A percentile compares a stretch with the other conserved stretches of the same genome.
phyloP scores from a whole-genome alignment of 2,329 filamentous ascomycete genomes.

The Pseudofabraea citricarpa region DNA sequence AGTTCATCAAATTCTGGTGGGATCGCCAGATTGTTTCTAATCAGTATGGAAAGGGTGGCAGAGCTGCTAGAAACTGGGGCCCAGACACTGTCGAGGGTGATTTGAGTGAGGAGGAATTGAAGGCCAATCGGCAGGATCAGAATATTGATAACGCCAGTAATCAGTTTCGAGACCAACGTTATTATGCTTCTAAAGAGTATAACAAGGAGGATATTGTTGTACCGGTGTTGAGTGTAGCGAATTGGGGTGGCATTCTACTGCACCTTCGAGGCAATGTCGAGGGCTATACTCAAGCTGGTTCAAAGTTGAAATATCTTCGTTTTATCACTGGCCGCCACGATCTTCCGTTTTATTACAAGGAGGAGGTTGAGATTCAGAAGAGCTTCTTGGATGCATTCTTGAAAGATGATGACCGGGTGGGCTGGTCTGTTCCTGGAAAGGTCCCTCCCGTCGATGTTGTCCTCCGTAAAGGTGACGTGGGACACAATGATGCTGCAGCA shows the following conservation, averaged over 20 bases:
- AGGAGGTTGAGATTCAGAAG: constrained; percentile 61
- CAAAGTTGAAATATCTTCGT: constrained; percentile 60
- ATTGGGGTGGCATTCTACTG: constrained; percentile 65
- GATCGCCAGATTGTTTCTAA: constrained; percentile 61
- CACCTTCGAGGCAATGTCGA: constrained; percentile 65
- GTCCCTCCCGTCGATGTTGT: constrained; percentile 55
- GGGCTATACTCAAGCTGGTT: constrained; percentile 57
- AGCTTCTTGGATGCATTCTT: constrained; percentile 69
- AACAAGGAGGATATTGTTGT: constrained; percentile 61
- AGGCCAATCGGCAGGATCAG: constrained; percentile 34
- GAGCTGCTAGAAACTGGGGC: constrained; percentile 31
- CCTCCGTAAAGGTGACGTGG: constrained; percentile 61
- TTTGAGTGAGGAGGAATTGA: constrained; percentile 44
- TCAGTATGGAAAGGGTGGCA: constrained; percentile 58
- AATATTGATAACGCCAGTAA: constrained; percentile 41
- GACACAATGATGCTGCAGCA: constrained; percentile 57
- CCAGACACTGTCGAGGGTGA: constrained; percentile 52
- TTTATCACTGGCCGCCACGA: constrained; percentile 66
- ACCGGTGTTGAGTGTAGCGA: constrained; percentile 60
- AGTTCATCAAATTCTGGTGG: constrained; percentile 62
- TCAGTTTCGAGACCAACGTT: constrained; percentile 47
- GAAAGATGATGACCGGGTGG: constrained; percentile 57
- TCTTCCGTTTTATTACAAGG: constrained; percentile 63
- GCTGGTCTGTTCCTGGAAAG: constrained; percentile 55
- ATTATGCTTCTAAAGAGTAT: constrained; percentile 39